Percentiles rank a stretch among this genome's conserved stretches.
Conservation (phyloP, 2,329 filamentous ascomycete species). For the Trichoderma pleuroti region DNA sequence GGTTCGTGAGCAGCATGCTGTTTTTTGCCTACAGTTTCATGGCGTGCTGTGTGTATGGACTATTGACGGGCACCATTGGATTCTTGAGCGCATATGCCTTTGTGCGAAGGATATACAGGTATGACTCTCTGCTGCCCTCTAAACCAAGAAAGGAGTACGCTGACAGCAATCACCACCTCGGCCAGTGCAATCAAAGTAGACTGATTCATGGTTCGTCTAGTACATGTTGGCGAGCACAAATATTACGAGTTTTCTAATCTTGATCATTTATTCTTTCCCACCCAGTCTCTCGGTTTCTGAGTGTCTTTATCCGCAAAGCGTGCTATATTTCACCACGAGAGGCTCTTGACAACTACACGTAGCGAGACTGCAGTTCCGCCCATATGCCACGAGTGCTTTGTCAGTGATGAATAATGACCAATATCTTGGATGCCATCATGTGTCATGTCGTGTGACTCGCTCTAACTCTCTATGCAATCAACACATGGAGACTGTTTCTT, state of each 20-base stretch:
- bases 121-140: conserved; percentile 32
- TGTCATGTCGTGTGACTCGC: not conserved
- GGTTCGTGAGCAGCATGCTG: conserved; percentile 72
- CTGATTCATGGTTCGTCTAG: conserved; percentile 25
- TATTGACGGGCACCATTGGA: conserved; percentile 78
- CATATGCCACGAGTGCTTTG: no score
- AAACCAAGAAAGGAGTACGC: not conserved
- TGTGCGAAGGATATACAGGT: conserved; percentile 79
- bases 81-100: conserved; percentile 83
- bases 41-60: conserved; percentile 74
- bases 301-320: not conserved
- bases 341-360: not conserved
- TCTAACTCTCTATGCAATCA: not conserved
- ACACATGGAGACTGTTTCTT: not conserved
- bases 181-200: conserved; percentile 51
- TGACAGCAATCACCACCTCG: not conserved
- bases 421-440: not conserved
- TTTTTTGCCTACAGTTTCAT: conserved; percentile 86
- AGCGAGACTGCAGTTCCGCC: not conserved
- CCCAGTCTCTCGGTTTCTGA: not conserved
- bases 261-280: not conserved
- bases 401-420: not conserved
- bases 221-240: not conserved
- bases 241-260: not conserved
- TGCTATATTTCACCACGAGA: not conserved